These are phyloP conservation scores for Potentilla sterilis DNA, from an alignment of 306 rosid genomes.

Conservation along the genomic window DNA sequence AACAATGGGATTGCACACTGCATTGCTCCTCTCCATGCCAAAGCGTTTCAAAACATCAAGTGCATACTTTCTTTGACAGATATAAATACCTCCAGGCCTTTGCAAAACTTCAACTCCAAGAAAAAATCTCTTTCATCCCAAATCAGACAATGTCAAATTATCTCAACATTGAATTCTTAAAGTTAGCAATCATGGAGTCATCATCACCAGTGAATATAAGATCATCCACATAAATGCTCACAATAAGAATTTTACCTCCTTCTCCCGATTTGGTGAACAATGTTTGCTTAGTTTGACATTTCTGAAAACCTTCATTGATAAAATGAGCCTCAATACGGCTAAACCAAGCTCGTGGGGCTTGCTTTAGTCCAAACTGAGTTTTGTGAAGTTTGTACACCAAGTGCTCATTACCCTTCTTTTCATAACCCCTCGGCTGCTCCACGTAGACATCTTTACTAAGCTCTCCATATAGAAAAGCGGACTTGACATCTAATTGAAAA, in stretches of 20 bases:
- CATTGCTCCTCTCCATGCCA: too few relatives aligned
- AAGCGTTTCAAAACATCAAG: neutral
- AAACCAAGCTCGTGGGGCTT: neutral
- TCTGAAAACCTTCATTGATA: neutral
- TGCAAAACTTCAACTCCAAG: neutral
- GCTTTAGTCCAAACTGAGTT: neutral
- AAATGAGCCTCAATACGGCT: neutral
- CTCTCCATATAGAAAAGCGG: too few relatives aligned
- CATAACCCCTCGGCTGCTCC: neutral
- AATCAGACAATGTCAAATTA: too few relatives aligned
- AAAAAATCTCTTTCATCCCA: neutral
- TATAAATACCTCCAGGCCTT: neutral
- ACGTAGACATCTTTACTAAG: too few relatives aligned
- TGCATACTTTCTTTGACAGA: neutral
- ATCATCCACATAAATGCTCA: too few relatives aligned
- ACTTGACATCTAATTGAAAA: neutral
- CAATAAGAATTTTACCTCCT: too few relatives aligned
- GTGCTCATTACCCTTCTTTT: neutral
- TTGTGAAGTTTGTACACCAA: neutral
- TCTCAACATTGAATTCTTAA: too few relatives aligned
- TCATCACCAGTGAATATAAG: too few relatives aligned
- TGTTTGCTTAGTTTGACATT: neutral
- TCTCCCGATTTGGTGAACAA: too few relatives aligned
- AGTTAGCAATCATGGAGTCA: too few relatives aligned
- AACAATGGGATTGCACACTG: neutral